A percentile compares a stretch with the other conserved stretches of the same genome.
Evolutionary conservation across 2,329 filamentous ascomycete species (phyloP).

Genomic region (Fusarium incarnatum): DNA sequence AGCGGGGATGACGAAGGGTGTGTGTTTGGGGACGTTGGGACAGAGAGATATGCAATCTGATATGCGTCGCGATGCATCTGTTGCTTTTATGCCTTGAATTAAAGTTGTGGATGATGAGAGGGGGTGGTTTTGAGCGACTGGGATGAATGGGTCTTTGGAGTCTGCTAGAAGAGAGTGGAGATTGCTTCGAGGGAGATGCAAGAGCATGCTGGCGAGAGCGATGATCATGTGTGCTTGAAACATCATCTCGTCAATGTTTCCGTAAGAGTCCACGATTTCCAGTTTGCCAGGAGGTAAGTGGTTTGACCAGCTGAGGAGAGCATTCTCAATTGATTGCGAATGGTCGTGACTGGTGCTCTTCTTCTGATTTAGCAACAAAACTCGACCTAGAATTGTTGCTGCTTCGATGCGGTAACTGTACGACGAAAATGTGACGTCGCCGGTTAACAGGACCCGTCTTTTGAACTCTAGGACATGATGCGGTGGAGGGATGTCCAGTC

Average conservation of each 20-base stretch:
- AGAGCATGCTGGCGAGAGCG: slow-evolving; percentile 33
- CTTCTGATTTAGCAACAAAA: slow-evolving; percentile 26
- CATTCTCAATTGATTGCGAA: slow-evolving; percentile 38
- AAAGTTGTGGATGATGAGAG: slow-evolving; percentile 24
- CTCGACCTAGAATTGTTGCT: slow-evolving; percentile 32
- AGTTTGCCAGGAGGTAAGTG: slow-evolving; percentile 30
- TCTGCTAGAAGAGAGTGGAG: slow-evolving; percentile 21
- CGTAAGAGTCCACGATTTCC: slow-evolving; percentile 37
- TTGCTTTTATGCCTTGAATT: slow-evolving; percentile 41
- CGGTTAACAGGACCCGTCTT: slow-evolving; percentile 11
- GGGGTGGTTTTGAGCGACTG: slow-evolving; percentile 13
- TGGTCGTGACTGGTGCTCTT: slow-evolving; percentile 34
- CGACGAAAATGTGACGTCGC: slow-evolving; percentile 37
- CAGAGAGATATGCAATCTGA: slow-evolving; percentile 39
- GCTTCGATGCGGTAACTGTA: slow-evolving; percentile 44
- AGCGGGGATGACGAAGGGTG: slow-evolving; percentile 36
- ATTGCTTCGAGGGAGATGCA: slow-evolving; percentile 39
- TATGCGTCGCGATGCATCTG: slow-evolving; percentile 38
- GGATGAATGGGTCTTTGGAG: slow-evolving; percentile 23
- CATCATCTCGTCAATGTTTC: slow-evolving; percentile 42
- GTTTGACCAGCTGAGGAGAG: slow-evolving; percentile 39
- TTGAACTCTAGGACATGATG: slow-evolving; percentile 37
- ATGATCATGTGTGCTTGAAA: slow-evolving; percentile 42
- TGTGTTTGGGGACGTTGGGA: slow-evolving; percentile 36
- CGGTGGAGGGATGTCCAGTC: slow-evolving; percentile 13